phyloP scores from a whole-genome alignment of 768 basidiomycete species.

The Collybiopsis luxurians region DNA sequence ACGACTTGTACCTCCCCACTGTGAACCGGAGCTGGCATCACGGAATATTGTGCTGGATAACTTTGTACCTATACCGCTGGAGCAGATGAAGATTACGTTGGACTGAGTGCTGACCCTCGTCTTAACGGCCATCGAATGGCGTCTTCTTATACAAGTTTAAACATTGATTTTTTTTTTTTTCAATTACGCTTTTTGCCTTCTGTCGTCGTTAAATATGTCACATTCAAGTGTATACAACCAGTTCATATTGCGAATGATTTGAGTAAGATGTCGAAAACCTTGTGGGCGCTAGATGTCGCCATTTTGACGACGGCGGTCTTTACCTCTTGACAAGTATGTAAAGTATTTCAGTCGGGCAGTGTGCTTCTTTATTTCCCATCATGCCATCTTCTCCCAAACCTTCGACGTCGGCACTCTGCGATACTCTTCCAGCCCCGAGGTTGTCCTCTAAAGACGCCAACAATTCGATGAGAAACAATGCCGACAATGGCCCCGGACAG shows the following conservation, averaged over 20 bases:
- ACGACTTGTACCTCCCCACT: slow-evolving; percentile 86
- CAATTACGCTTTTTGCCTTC: slow-evolving; percentile 6
- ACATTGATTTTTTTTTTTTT: background rate
- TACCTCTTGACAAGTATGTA: slow-evolving; percentile 22
- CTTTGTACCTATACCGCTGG: slow-evolving; percentile 97
- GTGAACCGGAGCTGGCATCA: slow-evolving; percentile 84
- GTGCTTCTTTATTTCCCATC: slow-evolving; percentile 13
- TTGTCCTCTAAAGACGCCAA: slow-evolving; percentile 33
- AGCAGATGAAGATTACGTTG: slow-evolving; percentile 91
- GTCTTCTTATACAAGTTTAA: background rate
- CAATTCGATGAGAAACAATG: slow-evolving; percentile 13
- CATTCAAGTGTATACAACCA: slow-evolving; percentile 53
- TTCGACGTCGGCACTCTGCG: slow-evolving; percentile 54
- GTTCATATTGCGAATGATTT: slow-evolving; percentile 9
- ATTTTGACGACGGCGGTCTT: slow-evolving; percentile 42
- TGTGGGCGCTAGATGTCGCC: slow-evolving; percentile 29
- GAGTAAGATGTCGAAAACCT: background rate
- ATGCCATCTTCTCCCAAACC: slow-evolving; percentile 7
- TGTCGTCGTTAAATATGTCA: slow-evolving; percentile 31
- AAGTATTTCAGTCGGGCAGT: background rate
- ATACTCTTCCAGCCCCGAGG: slow-evolving; percentile 66
- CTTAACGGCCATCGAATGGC: background rate
- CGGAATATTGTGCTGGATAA: slow-evolving; percentile 85
- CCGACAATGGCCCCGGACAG: slow-evolving; percentile 38
- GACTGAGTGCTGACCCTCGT: slow-evolving; percentile 51